Base-by-base conservation (phyloP, 2,329 filamentous ascomycete species). In the Claviceps sp. region DNA sequence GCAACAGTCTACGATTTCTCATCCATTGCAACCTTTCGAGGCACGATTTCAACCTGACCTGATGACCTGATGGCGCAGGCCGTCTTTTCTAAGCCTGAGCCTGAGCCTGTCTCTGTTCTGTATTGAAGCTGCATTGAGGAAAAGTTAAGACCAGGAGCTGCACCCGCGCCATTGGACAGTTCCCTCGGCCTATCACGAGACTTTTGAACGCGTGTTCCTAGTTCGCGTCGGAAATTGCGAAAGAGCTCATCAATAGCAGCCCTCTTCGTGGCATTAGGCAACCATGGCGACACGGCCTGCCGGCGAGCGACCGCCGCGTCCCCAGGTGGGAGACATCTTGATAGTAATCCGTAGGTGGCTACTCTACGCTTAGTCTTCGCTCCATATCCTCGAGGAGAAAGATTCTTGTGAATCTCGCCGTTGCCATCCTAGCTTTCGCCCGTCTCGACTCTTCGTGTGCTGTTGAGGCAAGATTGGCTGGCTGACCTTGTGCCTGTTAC, bases 261-360 rank as follows among this genome's bases (percentile, higher is more conserved):
- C 19, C 8, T 17, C 14, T 51, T 44, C n/a, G 30, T 37, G n/a
- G 37, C 41, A 22, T 26, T 40, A 26, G 40, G 24, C 34, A n/a
- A 47, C 37, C 57, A 73, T 74, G 74, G 72, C 73, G 59, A 66
- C 71, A 55, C 68, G 66, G 62, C 59, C 59, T 52, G 59, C 65
- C 50, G 63, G 57, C 53, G 66, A 70, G 50, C 59, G 62, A 51
- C 66, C 63, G 48, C 56, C 63, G 56, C 74, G 71, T 65, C 81
- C 80, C 61, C 78, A 82, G 30, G 72, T 79, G 57, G 84, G 84
- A 65, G 82, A 86, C 61, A 77, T 81, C 52, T 70, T 87, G 59
- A 66, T 87, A 58, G 84, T 87, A 59, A 84, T 87, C 61, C 84
- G 84, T 87, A 74, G 75, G 84, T 70, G 44, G 24, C 13, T 40